Base-by-base conservation (phyloP, 2,329 filamentous ascomycete species). In the Aspergillus ibericus region DNA sequence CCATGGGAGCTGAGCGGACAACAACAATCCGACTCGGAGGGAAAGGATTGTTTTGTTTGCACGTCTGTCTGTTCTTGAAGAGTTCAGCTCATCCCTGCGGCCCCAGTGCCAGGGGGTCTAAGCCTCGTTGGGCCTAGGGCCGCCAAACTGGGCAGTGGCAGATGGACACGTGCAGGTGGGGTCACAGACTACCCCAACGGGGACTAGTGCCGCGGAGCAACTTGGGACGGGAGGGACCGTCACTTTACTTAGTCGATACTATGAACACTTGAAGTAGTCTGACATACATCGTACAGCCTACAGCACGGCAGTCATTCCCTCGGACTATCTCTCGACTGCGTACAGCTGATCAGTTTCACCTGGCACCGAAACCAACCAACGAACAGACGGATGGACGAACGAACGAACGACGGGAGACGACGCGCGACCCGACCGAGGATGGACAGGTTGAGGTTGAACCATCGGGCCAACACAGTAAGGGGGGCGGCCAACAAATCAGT, bases 401-500 rank as follows among this genome's bases (percentile, higher is more conserved):
- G 18, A 32, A 36, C 29, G 29, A 35, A 15, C 29, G 9, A 22
- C 36, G 44, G 13, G 1, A 27, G 13, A 29, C 25, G 15, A 1
- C n/a, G 44, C 9, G 25, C 5, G 15, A n/a, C 22, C 20, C 22
- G 20, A 27, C 42, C 22, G 42, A 46, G 12, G 42, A 55, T 50
- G 47, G 27, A 20, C 10, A 25, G n/a, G 34, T n/a, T 20, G n/a
- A 32, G 27, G 18, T 29, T 27, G 9, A 22, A 27, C 42, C 53
- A 35, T 47, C 44, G 22, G 44, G 50, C 50, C 50, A 53, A 53
- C 50, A 50, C 58, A 65, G 60, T 64, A 58, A 64, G 63, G 62
- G 66, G 69, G 66, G 63, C 49, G 63, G 55, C 60, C 60, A 60
- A 62, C 70, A 63, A 72, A 72, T 72, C 69, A 72, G 50, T 40